Percentiles rank a stretch among this genome's conserved stretches.
phyloP scores from a whole-genome alignment of 2,329 filamentous ascomycete genomes.

The Trichoderma lentiforme region DNA sequence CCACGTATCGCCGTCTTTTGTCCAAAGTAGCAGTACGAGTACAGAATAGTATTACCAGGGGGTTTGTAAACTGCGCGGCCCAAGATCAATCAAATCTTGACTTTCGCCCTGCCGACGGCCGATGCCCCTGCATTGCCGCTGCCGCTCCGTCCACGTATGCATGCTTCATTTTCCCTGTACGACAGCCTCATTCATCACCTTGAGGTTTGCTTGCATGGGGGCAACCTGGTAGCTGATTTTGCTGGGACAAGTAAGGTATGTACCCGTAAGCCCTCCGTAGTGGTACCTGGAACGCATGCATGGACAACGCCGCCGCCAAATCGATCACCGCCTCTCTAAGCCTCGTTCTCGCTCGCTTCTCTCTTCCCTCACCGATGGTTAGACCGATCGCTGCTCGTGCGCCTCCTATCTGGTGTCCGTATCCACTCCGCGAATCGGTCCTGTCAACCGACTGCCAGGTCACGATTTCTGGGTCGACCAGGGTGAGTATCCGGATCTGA shows the following conservation, averaged over 20 bases:
- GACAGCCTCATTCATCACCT: conserved; percentile 1
- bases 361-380: conserved; percentile 4
- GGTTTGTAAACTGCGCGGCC: neutral
- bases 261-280: neutral
- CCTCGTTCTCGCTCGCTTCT: neutral
- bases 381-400: neutral
- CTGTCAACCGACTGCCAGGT: neutral
- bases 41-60: neutral
- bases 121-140: neutral
- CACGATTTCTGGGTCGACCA: neutral
- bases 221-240: neutral
- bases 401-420: neutral
- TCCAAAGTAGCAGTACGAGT: neutral
- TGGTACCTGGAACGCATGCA: neutral
- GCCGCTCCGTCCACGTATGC: neutral
- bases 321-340: neutral
- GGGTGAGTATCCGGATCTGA: neutral
- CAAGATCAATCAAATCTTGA: neutral
- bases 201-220: neutral
- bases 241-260: neutral
- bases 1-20: neutral
- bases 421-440: conserved; percentile 13
- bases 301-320: neutral
- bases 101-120: neutral
- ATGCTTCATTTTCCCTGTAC: neutral